Base-by-base conservation (phyloP, 768 basidiomycete species). In the Thelephora aurantiotincta region DNA sequence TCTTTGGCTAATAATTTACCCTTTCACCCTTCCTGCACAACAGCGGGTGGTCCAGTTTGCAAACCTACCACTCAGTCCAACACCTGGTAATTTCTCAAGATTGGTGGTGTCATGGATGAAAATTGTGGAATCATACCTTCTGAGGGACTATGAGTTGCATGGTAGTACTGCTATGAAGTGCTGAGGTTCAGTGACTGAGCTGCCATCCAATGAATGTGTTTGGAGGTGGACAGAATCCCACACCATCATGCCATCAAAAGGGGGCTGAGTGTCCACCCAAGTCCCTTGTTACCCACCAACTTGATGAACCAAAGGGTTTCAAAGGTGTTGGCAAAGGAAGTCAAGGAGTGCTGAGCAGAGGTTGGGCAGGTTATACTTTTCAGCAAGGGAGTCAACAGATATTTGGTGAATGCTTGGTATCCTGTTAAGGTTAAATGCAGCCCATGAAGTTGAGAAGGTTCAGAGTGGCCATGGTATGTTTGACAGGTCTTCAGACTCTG, bases 401-500 rank as follows among this genome's bases (percentile, higher is more conserved):
- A 60, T 54, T 18, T 45, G 23, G 20, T 53, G 48, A 20, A 52
- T 43, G 13, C 37, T 43, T 22, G 60, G 58, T 33, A 56, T 48
- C 1, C 51, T 51, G 12, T 51, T 54, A 9, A 67, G 48, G 46
- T 61, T 56, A 45, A 63, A 57, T 3, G 55, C 59, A 2, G 55
- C 51, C 0, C 48, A 51, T 13, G 45, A 14, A 20, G 45, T 43
- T 12, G 48, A 16, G 33, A 51, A 54, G 16, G 53, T 57, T 11
- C 49, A 45, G 6, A 38, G 38, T 46, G 60, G 53, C 23, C 23
- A 46, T 44, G 49, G 35, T 43, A n/a, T n/a, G n/a, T n/a, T n/a
- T n/a, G n/a, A n/a, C n/a, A n/a, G n/a, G n/a, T n/a, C n/a, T n/a
- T n/a, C n/a, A n/a, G n/a, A n/a, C 20, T 34, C n/a, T 6, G 14